A percentile compares a stretch with the other conserved stretches of the same genome.
Conservation (phyloP, 129 eudicot genomes). For the Flaveria bidentis region DNA sequence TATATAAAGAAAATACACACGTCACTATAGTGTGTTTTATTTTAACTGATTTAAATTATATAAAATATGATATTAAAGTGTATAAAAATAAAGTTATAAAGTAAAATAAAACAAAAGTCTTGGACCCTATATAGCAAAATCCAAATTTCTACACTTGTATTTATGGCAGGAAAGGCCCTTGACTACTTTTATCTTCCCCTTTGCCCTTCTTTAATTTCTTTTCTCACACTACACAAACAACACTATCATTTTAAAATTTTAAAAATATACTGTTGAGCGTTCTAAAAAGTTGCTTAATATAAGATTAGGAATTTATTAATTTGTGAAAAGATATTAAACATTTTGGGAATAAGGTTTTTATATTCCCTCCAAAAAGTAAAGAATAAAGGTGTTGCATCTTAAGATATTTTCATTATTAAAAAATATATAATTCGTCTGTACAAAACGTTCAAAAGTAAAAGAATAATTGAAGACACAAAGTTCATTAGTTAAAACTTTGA, state of each 20-base stretch:
- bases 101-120: no score
- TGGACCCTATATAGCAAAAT: neutral
- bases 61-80: no score
- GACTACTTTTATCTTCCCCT: conserved; percentile 4
- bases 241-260: neutral
- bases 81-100: no score
- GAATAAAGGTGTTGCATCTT: neutral
- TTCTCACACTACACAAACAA: neutral
- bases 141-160: neutral
- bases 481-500: no score
- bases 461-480: neutral
- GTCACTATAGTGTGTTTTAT: no score
- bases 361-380: neutral
- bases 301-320: neutral
- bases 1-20: no score
- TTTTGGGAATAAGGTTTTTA: neutral
- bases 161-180: neutral
- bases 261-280: neutral
- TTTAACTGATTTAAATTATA: no score
- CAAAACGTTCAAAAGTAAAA: neutral
- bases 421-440: neutral
- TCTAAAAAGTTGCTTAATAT: neutral
- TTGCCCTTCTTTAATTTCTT: neutral
- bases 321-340: neutral
- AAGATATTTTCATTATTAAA: neutral